Percentiles rank a stretch among this genome's conserved stretches.
Evolutionary conservation across 2,329 filamentous ascomycete genomes (phyloP).

Genomic region (Venturia aucupariae): DNA sequence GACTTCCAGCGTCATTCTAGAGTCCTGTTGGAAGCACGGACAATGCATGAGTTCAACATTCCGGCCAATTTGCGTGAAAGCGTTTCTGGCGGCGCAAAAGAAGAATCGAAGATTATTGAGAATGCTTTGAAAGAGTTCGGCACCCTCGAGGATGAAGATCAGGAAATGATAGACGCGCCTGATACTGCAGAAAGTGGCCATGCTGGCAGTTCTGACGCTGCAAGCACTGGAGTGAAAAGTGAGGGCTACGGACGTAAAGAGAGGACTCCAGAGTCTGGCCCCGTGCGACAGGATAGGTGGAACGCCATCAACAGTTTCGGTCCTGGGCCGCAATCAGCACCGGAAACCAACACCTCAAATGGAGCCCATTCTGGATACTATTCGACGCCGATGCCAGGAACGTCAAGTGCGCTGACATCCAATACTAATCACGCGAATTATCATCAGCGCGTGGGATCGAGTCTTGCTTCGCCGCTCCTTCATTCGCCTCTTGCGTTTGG

Average conservation of each 20-base stretch:
- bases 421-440: neutral
- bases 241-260: conserved; percentile 20
- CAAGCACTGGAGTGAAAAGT: conserved; percentile 23
- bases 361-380: neutral
- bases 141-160: conserved; percentile 27
- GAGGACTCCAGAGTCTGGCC: conserved; percentile 16
- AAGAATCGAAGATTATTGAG: conserved; percentile 43
- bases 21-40: conserved; percentile 19
- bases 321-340: conserved; percentile 14
- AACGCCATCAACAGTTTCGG: conserved; percentile 31
- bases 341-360: neutral
- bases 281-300: conserved; percentile 27
- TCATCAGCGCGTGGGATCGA: neutral
- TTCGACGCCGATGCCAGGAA: neutral
- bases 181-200: conserved; percentile 6
- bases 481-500: neutral
- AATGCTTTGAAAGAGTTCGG: conserved; percentile 28
- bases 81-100: conserved; percentile 42
- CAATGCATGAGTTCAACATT: conserved; percentile 15
- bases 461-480: neutral
- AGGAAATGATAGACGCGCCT: conserved; percentile 28
- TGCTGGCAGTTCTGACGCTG: conserved; percentile 4
- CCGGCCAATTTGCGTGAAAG: conserved; percentile 35
- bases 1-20: conserved; percentile 35
- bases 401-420: neutral